These are phyloP conservation scores for Coleophoma cylindrospora DNA, from an alignment of 2,329 filamentous ascomycete species.

Conservation along the genomic window DNA sequence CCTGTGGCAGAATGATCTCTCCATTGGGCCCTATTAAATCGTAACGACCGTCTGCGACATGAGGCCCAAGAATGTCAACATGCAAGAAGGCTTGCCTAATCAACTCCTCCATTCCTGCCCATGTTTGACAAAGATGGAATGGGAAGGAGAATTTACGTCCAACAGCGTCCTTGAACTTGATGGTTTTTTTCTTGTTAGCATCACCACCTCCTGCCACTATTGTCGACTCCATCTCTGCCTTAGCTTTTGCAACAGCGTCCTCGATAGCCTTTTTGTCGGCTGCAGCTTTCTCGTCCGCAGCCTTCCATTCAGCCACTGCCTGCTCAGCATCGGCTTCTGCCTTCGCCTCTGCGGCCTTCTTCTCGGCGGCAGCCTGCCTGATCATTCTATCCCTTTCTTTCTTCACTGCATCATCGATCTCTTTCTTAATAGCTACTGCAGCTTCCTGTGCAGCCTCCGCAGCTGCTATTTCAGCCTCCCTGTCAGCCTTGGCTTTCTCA, in stretches of 20 bases:
- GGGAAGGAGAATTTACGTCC: conserved; percentile 91
- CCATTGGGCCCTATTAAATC: conserved; percentile 75
- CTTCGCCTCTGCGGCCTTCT: conserved; percentile 10
- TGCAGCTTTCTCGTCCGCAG: conserved; percentile 22
- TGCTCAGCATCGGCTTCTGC: conserved; percentile 30
- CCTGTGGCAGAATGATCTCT: conserved; percentile 74
- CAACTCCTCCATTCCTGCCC: conserved; percentile 83
- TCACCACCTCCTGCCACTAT: background rate
- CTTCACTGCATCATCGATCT: conserved; percentile 42
- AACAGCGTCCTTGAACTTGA: conserved; percentile 88
- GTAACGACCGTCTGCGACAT: conserved; percentile 75
- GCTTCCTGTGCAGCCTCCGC: conserved; percentile 5
- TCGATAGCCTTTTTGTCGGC: conserved; percentile 12
- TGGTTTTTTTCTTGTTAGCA: conserved; percentile 45
- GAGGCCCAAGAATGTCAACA: conserved; percentile 69
- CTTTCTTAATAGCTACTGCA: conserved; percentile 35
- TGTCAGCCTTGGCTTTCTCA: conserved; percentile 40
- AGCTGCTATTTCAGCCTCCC: conserved; percentile 25
- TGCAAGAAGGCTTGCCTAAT: conserved; percentile 84
- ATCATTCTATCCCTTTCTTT: conserved; percentile 20
- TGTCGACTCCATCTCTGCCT: conserved; percentile 10
- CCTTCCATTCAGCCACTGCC: conserved; percentile 8
- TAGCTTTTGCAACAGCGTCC: conserved; percentile 33
- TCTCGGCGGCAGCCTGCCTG: background rate
- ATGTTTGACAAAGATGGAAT: conserved; percentile 77